Conservation (phyloP, 2,329 filamentous ascomycete species). For the Zymoseptoria crescenta region DNA sequence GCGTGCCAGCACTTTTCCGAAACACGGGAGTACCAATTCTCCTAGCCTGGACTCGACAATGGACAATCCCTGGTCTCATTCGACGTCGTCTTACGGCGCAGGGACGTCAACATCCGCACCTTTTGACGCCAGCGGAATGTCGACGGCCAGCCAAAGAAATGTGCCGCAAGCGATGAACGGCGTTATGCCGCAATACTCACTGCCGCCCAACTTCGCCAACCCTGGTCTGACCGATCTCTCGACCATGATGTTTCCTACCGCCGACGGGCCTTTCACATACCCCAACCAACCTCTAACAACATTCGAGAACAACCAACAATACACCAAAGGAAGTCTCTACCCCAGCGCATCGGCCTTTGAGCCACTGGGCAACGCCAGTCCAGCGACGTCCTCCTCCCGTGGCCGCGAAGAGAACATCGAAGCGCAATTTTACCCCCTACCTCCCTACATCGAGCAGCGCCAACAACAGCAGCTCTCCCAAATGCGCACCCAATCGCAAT, state of each 20-base stretch:
- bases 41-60: conserved; percentile 6
- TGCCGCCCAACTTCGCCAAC: conserved; percentile 28
- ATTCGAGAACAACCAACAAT: conserved; percentile 41
- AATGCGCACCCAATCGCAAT: conserved; percentile 12
- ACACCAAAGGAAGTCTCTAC: conserved; percentile 18
- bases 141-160: conserved; percentile 11
- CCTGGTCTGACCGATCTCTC: conserved; percentile 59
- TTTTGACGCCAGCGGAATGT: conserved; percentile 15
- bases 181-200: conserved; percentile 15
- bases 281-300: conserved; percentile 65
- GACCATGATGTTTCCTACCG: conserved; percentile 70
- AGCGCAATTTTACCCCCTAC: conserved; percentile 64
- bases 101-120: conserved; percentile 17
- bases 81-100: conserved; percentile 20
- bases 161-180: conserved; percentile 14
- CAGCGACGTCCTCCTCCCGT: conserved; percentile 10
- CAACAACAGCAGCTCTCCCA: conserved; percentile 19
- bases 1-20: conserved; percentile 24
- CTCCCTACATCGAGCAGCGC: conserved; percentile 59
- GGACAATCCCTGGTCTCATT: conserved; percentile 16
- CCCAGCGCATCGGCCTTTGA: conserved; percentile 10
- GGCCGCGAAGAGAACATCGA: conserved; percentile 54
- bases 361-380: conserved; percentile 6
- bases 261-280: conserved; percentile 66
- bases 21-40: conserved; percentile 9